Base-by-base conservation (phyloP, 257 asterid species). In the Nicotiana otophora region DNA sequence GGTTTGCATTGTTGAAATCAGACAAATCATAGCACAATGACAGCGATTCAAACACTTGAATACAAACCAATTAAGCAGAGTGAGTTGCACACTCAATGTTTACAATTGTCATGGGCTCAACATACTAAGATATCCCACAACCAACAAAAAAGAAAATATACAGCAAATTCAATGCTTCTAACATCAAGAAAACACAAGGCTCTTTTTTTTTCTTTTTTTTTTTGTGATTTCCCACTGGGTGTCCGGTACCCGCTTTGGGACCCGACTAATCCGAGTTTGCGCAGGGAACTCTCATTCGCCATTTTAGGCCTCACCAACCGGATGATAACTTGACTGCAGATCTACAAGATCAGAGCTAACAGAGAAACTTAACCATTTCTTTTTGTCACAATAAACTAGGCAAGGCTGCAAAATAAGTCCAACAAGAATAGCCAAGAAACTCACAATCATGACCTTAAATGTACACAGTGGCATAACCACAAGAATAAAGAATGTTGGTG, bases 391-490 rank as follows among this genome's bases (percentile, higher is more conserved):
- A 33, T 85, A 85, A 65, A 77, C 67, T 31, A 90, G 84, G 80
- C 90, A 92, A 34, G 93, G 95, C 60, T 89, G 89, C n/a, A 90
- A 57, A 19, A 87, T 69, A 70, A 90, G 85, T 76, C 97, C 95
- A 30, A 88, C n/a, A 20, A 88, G 31, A 33, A 90, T 74, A 4
- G 91, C 94, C 28, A 87, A 10, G 39, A 89, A 81, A 87, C 94
- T 89, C 28, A 92, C 51, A 82, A 82, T 69, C 90, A 92, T 84
- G 63, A 92, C 90, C 86, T 91, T 91, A 36, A 31, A 54, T 63
- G 92, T 86, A 36, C 93, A 91, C 28, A 92, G 58, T 11, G 64
- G 85, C 51, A 92, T 60, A 78, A 92, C 94, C 83, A 90, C 90
- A 80, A 87, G 63, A 80, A 91, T 88, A 23, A 90, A 84, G 7